Evolutionary conservation across 441 rosid genomes (phyloP), one percentile per base, ranked within the genome.

Genomic region (Syzygium malaccense): DNA sequence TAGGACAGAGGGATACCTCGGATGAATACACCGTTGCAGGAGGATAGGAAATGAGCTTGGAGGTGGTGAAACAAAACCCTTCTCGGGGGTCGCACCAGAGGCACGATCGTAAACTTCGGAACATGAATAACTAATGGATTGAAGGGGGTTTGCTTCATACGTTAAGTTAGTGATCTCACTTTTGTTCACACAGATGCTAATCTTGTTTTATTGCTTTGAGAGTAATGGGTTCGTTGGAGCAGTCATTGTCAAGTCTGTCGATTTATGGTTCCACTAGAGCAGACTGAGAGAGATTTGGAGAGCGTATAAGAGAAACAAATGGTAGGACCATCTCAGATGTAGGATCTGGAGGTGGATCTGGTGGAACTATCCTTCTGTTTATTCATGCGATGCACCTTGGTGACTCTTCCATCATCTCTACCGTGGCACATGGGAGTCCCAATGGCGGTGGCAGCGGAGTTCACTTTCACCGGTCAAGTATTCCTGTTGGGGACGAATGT

Each of bases 301-400:
- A 94, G 89, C 91, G 89, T 55, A 88, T 93, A 62, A 89, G 92
- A 89, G 91, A 87, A 87, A 89, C 86, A 57, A 90, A 92, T 78
- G 90, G 88, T 83, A 88, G 89, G 85, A 55, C 91, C 71, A 79
- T 86, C 86, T 91, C 96, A 78, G 91, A 89, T 86, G 87, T 91
- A 89, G 98, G 98, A 85, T 97, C 99, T 66, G 99, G 99, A 85
- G 99, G 99, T 90, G 99, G 99, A 87, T 95, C 99, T 87, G 99
- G 99, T 92, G 99, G 99, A 92, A 96, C 98, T 13, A 94, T 96
- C 90, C 97, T 97, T 88, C 87, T 97, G 88, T 97, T 95, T 93
- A 91, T 96, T 90, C 95, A 91, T 86, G 49, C 92, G 45, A 87
- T 95, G 88, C 91, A 91, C 60, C 93, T 97, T 89, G 93, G 93